These are phyloP conservation scores for Trypanosoma mega DNA, from an alignment of 208 protist genomes.

Conservation along the genomic window DNA sequence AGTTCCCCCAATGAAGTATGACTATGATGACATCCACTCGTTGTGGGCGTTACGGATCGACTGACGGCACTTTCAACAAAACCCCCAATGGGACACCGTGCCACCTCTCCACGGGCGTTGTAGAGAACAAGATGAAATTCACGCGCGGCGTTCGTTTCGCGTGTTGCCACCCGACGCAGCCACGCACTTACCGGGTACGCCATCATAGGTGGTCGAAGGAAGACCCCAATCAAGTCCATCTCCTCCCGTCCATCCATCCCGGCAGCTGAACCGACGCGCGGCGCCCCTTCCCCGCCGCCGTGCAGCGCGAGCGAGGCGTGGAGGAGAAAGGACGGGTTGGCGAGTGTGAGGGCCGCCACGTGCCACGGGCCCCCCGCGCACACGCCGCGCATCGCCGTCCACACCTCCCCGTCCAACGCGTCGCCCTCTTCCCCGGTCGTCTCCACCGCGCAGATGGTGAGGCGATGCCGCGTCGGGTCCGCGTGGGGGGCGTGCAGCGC, in stretches of 20 bases:
- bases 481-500: slow-evolving; percentile 29
- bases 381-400: slow-evolving; percentile 11
- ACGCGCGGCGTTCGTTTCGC: neutral
- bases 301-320: neutral
- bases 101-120: slow-evolving; percentile 20
- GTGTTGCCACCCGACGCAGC: slow-evolving; percentile 14
- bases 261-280: neutral
- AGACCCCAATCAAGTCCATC: slow-evolving; percentile 27
- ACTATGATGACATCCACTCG: neutral
- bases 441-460: slow-evolving; percentile 23
- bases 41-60: neutral
- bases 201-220: slow-evolving; percentile 22
- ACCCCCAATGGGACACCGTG: slow-evolving; percentile 25
- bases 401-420: neutral
- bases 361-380: slow-evolving; percentile 36
- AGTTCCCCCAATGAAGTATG: too few relatives aligned
- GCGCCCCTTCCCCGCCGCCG: neutral
- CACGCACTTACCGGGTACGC: slow-evolving; percentile 27
- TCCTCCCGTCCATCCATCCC: neutral
- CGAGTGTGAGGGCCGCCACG: slow-evolving; percentile 27
- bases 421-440: neutral
- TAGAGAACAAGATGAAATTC: slow-evolving; percentile 28
- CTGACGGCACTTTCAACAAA: slow-evolving; percentile 29
- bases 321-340: slow-evolving; percentile 33
- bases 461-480: slow-evolving; percentile 28